Evolutionary conservation across 495 filamentous ascomycete genomes (phyloP).

Genomic region (Xylaria acuta): DNA sequence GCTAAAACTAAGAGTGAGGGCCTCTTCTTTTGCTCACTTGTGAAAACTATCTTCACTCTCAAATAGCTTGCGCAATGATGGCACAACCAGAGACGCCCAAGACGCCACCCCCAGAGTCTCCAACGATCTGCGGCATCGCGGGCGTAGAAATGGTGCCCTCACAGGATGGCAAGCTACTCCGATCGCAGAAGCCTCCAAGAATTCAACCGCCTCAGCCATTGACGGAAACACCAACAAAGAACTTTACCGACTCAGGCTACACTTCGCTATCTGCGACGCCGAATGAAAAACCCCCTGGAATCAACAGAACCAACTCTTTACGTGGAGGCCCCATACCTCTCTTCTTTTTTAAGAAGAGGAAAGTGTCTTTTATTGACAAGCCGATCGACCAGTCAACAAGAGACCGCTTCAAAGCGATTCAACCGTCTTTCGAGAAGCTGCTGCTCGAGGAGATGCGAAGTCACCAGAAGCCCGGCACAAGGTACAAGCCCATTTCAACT

Average conservation of each 20-base stretch:
- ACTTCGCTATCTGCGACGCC: neutral
- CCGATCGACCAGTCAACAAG: neutral
- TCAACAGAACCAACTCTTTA: neutral
- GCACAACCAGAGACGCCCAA: neutral
- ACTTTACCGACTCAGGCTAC: neutral
- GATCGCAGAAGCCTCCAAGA: neutral
- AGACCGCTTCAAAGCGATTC: neutral
- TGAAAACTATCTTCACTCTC: neutral
- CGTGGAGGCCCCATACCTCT: neutral
- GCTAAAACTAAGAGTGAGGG: neutral
- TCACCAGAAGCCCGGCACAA: conserved; percentile 1
- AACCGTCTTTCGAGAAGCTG: neutral
- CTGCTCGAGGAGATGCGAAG: neutral
- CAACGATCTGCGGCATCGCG: neutral
- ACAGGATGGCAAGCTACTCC: neutral
- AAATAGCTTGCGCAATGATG: neutral
- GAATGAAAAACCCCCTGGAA: neutral
- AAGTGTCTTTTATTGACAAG: neutral
- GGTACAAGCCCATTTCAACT: neutral
- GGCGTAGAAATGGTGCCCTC: neutral
- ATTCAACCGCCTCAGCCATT: neutral
- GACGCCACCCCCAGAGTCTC: neutral
- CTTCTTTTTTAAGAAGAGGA: neutral
- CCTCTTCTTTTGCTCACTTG: neutral
- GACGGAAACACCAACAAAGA: neutral